Evolutionary conservation across 2,329 filamentous ascomycete genomes (phyloP).

Genomic region (Colletotrichum salicis): DNA sequence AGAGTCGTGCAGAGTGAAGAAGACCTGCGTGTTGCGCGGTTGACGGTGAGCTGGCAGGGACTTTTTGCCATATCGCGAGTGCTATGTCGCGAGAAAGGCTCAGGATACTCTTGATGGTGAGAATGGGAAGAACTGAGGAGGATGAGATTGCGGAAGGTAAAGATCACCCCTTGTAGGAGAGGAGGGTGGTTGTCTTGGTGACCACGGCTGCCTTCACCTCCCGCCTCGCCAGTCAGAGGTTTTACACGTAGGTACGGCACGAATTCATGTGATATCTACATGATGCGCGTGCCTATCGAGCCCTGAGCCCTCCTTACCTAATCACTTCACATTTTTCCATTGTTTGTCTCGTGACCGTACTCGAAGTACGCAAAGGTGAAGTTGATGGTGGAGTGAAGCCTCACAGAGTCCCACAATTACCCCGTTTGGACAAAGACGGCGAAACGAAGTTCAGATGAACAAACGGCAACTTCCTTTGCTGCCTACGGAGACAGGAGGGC

Average conservation of each 20-base stretch:
- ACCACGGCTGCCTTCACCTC: neutral
- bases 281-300: no score
- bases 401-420: neutral
- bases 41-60: no score
- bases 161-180: neutral
- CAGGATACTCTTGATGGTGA: no score
- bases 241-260: neutral
- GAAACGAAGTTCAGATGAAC: neutral
- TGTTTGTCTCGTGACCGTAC: no score
- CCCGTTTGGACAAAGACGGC: neutral
- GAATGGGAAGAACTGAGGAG: neutral
- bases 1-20: neutral
- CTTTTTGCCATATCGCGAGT: neutral
- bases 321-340: no score
- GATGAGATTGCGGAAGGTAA: neutral
- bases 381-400: neutral
- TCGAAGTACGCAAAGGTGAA: neutral
- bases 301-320: fast-evolving
- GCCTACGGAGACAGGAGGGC: neutral
- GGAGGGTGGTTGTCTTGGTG: neutral
- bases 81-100: neutral
- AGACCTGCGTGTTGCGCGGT: no score
- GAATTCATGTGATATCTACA: neutral
- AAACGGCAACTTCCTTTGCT: neutral
- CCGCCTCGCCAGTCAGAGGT: neutral